Percentiles rank a stretch among this genome's conserved stretches.
Conservation (phyloP, 108 stramenopile species). For the Nitzschia putrida region DNA sequence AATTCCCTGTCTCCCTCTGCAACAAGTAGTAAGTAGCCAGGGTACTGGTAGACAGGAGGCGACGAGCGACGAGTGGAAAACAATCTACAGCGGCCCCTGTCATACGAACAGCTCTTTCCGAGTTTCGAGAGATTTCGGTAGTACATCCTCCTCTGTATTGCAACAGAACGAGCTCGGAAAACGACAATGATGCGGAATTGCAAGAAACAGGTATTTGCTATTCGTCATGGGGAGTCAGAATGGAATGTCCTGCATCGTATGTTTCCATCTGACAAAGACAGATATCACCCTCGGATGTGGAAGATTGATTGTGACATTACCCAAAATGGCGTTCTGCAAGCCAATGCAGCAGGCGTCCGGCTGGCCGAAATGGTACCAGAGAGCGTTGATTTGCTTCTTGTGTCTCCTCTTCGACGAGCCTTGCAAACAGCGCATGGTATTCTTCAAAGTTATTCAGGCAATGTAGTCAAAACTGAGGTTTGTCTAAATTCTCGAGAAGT, state of each 20-base stretch:
- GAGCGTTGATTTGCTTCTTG: slow-evolving; percentile 38
- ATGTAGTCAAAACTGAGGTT: background rate
- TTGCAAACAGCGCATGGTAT: slow-evolving; percentile 42
- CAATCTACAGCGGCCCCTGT: too few relatives aligned
- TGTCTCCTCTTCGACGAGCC: slow-evolving; percentile 46
- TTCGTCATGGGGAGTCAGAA: slow-evolving; percentile 10
- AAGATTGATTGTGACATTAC: slow-evolving; percentile 21
- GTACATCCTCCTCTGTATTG: too few relatives aligned
- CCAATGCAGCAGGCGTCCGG: background rate
- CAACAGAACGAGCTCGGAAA: too few relatives aligned
- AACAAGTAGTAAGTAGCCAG: too few relatives aligned
- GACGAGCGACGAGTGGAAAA: too few relatives aligned
- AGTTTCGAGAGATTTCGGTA: too few relatives aligned
- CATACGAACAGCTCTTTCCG: too few relatives aligned
- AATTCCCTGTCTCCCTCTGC: too few relatives aligned
- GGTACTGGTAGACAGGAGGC: too few relatives aligned
- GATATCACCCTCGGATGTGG: slow-evolving; percentile 15
- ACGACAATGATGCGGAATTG: background rate
- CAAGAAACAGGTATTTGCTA: background rate
- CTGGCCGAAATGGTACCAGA: background rate
- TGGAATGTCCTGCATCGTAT: slow-evolving; percentile 2
- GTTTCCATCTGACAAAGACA: background rate
- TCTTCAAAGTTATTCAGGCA: slow-evolving; percentile 14
- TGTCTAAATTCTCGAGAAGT: background rate
- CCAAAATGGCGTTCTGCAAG: background rate